These are phyloP conservation scores for Halophytophthora batemanensis DNA, from an alignment of 352 stramenopile genomes.

Conservation along the genomic window DNA sequence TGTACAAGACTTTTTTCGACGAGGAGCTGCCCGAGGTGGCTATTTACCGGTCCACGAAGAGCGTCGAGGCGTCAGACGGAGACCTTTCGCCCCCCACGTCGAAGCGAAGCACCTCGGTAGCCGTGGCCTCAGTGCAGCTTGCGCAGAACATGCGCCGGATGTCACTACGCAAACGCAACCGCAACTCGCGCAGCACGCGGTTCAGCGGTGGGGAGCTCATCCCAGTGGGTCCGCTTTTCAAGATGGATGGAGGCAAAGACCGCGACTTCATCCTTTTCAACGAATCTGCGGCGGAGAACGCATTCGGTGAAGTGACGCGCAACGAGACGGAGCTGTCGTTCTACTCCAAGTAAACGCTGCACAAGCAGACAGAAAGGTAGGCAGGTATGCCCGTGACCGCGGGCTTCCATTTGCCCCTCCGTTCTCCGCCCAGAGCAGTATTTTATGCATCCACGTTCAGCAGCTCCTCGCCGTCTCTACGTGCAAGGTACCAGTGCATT, in stretches of 20 bases:
- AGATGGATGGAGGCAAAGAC: conserved; percentile 79
- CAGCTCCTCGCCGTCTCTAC: no score
- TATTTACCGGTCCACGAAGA: conserved; percentile 34
- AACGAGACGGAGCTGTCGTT: conserved; percentile 76
- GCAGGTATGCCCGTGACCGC: neutral
- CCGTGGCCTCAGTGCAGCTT: conserved; percentile 24
- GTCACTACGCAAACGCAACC: conserved; percentile 26
- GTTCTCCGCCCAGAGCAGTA: no score
- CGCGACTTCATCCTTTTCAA: conserved; percentile 85
- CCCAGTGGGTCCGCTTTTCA: conserved; percentile 65
- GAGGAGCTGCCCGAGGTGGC: conserved; percentile 57
- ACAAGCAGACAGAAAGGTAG: neutral
- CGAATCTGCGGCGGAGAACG: conserved; percentile 60
- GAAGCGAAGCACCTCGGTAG: conserved; percentile 23
- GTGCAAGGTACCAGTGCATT: no score
- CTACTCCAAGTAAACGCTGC: conserved; percentile 50
- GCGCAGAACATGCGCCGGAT: conserved; percentile 28
- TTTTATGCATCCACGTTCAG: no score
- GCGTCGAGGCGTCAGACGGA: neutral
- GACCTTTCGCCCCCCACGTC: conserved; percentile 21
- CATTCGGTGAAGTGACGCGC: conserved; percentile 72
- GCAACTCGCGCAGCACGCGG: conserved; percentile 27
- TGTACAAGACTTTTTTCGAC: conserved; percentile 84
- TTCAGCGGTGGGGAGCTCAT: conserved; percentile 47
- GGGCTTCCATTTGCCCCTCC: no score